phyloP scores from a whole-genome alignment of 768 basidiomycete genomes.

The Leucosporidium yakuticum region DNA sequence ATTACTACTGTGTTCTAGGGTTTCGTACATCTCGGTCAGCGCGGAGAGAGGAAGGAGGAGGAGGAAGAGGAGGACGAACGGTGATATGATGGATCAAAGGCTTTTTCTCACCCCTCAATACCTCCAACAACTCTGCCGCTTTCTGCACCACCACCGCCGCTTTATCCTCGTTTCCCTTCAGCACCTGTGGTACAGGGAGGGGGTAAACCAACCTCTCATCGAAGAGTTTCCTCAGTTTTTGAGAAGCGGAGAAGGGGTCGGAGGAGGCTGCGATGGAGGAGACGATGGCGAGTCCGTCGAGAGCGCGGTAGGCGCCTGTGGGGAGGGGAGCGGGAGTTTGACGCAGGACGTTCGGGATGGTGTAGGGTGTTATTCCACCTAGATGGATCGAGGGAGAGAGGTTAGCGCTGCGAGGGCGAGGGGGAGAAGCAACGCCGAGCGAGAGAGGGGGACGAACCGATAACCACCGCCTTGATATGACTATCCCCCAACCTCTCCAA shows the following conservation, averaged over 20 bases:
- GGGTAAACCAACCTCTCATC: conserved; percentile 44
- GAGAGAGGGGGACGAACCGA: conserved; percentile 54
- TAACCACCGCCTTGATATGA: conserved; percentile 66
- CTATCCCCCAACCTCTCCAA: conserved; percentile 62
- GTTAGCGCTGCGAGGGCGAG: background rate
- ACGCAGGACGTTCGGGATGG: conserved; percentile 68
- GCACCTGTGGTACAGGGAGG: too few relatives aligned
- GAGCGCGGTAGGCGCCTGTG: conserved; percentile 42
- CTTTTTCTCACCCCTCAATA: conserved; percentile 49
- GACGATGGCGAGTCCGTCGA: conserved; percentile 83
- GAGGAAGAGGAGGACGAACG: background rate
- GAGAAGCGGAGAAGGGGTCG: conserved; percentile 39
- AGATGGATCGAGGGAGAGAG: background rate
- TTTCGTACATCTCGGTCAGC: background rate
- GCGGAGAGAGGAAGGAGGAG: background rate
- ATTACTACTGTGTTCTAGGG: conserved; percentile 19
- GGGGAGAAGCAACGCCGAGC: too few relatives aligned
- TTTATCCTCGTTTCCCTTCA: background rate
- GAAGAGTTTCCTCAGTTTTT: conserved; percentile 46
- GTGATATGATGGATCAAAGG: conserved; percentile 72
- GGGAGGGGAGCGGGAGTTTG: conserved; percentile 49
- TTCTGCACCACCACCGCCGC: conserved; percentile 39
- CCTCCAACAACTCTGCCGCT: conserved; percentile 52
- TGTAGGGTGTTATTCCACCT: conserved; percentile 82
- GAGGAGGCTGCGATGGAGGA: conserved; percentile 71